phyloP scores from a whole-genome alignment of 352 stramenopile species.

The Globisporangium viniferum region DNA sequence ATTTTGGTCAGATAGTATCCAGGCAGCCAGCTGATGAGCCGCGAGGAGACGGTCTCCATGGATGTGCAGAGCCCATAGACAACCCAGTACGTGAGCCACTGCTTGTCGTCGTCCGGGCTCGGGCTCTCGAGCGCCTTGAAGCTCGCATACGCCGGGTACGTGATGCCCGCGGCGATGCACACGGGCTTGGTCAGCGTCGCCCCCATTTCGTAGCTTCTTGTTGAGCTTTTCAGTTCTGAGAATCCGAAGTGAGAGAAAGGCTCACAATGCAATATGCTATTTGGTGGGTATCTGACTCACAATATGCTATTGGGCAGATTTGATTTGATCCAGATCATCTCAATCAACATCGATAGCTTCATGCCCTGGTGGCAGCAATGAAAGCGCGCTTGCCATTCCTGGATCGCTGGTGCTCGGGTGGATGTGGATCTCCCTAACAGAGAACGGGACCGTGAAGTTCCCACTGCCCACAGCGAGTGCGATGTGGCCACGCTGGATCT shows the following conservation, averaged over 20 bases:
- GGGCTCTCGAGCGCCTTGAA: slow-evolving; percentile 72
- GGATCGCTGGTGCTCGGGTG: slow-evolving; percentile 24
- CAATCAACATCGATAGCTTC: background rate
- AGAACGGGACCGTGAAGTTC: slow-evolving; percentile 77
- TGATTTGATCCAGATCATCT: background rate
- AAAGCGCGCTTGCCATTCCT: background rate
- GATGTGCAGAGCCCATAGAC: slow-evolving; percentile 94
- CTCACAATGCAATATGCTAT: slow-evolving; percentile 1
- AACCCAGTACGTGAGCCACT: slow-evolving; percentile 96
- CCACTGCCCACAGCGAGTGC: slow-evolving; percentile 49
- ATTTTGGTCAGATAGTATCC: slow-evolving; percentile 96
- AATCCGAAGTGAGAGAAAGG: background rate
- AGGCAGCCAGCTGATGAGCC: slow-evolving; percentile 73
- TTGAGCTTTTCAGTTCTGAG: slow-evolving; percentile 6
- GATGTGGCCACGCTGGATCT: slow-evolving; percentile 60
- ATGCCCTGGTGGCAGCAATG: background rate
- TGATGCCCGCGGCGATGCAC: slow-evolving; percentile 49
- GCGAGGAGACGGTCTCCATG: slow-evolving; percentile 73
- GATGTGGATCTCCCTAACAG: slow-evolving; percentile 63
- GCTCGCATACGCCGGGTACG: slow-evolving; percentile 67
- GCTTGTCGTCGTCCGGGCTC: slow-evolving; percentile 55
- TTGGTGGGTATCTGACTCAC: background rate
- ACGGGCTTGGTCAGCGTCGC: slow-evolving; percentile 47
- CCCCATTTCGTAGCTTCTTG: slow-evolving; percentile 31
- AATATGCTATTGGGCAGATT: slow-evolving; percentile 6